Conservation (phyloP, 2,329 filamentous ascomycete genomes). For the Fusarium lateritium region DNA sequence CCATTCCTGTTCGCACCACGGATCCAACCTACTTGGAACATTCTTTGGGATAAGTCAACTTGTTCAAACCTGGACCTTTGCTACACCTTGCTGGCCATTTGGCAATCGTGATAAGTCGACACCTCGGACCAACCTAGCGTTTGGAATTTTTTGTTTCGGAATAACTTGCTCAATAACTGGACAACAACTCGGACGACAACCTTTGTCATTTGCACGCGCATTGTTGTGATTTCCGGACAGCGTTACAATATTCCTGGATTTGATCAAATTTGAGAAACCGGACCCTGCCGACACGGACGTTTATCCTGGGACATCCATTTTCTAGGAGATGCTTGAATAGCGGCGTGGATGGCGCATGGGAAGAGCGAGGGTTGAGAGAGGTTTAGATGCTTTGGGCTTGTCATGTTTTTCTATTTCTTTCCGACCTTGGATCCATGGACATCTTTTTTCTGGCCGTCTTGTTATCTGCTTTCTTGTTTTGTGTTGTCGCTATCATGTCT, state of each 20-base stretch:
- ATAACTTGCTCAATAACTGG: neutral
- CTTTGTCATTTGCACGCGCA: neutral
- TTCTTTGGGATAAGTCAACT: constrained; percentile 16
- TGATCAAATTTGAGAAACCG: neutral
- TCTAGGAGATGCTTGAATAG: neutral
- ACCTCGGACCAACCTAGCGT: neutral
- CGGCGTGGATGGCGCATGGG: constrained; percentile 1
- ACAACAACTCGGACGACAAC: neutral
- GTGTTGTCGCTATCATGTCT: neutral
- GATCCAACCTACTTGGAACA: constrained; percentile 1
- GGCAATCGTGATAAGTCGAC: constrained; percentile 29
- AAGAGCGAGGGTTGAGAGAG: neutral
- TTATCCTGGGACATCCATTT: neutral
- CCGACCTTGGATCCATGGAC: constrained; percentile 20
- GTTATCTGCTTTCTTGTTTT: constrained; percentile 12
- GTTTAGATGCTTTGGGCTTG: neutral
- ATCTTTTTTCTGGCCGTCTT: neutral
- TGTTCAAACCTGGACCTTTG: constrained; percentile 25
- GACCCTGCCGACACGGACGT: neutral
- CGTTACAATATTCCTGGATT: constrained; percentile 5
- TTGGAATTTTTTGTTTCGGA: neutral
- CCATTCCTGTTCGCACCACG: constrained; percentile 6
- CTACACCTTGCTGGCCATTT: constrained; percentile 29
- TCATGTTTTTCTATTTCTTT: neutral
- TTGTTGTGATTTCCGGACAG: neutral